Percentiles rank a stretch among this genome's conserved stretches.
These are phyloP conservation scores for Boletus rubropictus DNA, from an alignment of 768 basidiomycete species.

Conservation along the genomic window DNA sequence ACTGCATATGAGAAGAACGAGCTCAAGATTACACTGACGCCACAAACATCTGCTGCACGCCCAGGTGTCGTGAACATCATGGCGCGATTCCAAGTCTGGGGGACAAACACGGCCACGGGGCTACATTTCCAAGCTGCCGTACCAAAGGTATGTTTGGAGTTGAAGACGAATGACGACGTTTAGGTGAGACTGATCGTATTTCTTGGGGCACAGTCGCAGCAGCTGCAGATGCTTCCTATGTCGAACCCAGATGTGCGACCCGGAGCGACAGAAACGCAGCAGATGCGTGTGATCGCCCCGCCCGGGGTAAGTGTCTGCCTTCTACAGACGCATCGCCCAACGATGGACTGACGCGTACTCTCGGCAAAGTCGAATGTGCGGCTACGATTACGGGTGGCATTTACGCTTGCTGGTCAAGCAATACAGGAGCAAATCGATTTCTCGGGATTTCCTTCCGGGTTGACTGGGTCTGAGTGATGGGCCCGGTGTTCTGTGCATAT, in stretches of 20 bases:
- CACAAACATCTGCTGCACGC: constrained; percentile 70
- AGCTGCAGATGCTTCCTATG: constrained; percentile 97
- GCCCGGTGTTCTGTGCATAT: constrained; percentile 6
- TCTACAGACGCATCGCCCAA: neutral
- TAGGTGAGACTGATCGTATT: neutral
- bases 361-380: constrained; percentile 66
- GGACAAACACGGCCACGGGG: constrained; percentile 45
- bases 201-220: constrained; percentile 64
- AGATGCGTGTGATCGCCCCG: constrained; percentile 88
- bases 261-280: constrained; percentile 85
- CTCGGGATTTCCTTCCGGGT: constrained; percentile 73
- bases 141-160: constrained; percentile 60
- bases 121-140: constrained; percentile 97
- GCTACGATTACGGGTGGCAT: constrained; percentile 81
- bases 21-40: constrained; percentile 83
- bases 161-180: neutral
- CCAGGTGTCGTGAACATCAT: constrained; percentile 90
- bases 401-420: constrained; percentile 56
- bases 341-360: constrained; percentile 4
- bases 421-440: constrained; percentile 95
- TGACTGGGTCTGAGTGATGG: constrained; percentile 45
- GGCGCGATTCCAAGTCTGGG: constrained; percentile 76
- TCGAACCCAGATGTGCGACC: constrained; percentile 75
- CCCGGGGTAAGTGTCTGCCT: constrained; percentile 57
- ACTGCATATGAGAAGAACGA: constrained; percentile 90